Evolutionary conservation across 257 asterid genomes (phyloP).

Genomic region (Ocimum tenuiflorum): DNA sequence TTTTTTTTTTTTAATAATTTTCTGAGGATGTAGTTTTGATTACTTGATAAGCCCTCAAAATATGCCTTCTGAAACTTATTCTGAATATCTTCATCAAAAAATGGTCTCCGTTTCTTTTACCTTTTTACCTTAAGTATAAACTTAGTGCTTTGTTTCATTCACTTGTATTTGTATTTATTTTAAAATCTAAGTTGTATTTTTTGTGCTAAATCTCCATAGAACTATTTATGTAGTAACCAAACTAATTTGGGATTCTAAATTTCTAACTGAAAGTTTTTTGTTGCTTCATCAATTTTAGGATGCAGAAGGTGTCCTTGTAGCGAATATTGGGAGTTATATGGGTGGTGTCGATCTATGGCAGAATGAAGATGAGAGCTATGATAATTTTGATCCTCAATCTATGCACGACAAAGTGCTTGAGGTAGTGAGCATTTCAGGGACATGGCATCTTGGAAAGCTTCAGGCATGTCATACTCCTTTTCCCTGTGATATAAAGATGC

Average conservation of each 20-base stretch:
- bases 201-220: not conserved
- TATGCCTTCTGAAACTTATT: not conserved
- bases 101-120: too few relatives aligned
- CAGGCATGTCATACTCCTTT: conserved; percentile 46
- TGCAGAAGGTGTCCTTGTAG: conserved; percentile 93
- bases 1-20: too few relatives aligned
- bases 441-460: conserved; percentile 98
- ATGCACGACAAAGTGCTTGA: conserved; percentile 98
- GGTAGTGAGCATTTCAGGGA: conserved; percentile 94
- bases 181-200: not conserved
- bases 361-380: conserved; percentile 84
- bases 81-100: conserved; percentile 1
- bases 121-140: not conserved
- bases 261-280: conserved; percentile 6
- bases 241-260: conserved; percentile 11
- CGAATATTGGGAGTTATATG: conserved; percentile 96
- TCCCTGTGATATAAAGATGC: not conserved
- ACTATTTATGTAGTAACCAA: not conserved
- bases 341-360: conserved; percentile 99
- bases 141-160: not conserved
- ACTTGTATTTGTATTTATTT: not conserved
- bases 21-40: conserved; percentile 53
- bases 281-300: conserved; percentile 42
- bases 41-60: conserved; percentile 8
- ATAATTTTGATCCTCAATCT: conserved; percentile 92